Evolutionary conservation across 305 asterid species (phyloP).

Genomic region (Plantago rigida): DNA sequence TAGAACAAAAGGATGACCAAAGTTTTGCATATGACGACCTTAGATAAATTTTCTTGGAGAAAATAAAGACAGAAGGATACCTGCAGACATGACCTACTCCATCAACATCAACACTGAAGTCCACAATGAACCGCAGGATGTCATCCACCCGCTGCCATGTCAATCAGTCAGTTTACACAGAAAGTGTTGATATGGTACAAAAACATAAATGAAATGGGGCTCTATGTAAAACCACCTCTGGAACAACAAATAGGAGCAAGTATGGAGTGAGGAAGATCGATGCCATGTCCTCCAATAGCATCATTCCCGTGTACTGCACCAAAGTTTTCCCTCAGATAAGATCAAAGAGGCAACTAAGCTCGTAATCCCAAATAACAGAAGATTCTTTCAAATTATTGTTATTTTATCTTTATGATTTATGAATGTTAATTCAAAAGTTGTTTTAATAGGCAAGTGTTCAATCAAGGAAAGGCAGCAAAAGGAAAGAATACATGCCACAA

Average conservation of each 20-base stretch:
- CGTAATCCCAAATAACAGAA: not conserved
- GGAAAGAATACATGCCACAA: no score
- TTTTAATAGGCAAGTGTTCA: no score
- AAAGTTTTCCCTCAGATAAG: constrained; percentile 19
- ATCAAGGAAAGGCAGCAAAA: no score
- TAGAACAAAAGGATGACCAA: not conserved
- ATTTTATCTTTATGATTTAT: no score
- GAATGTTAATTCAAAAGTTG: no score
- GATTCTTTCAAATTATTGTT: no score
- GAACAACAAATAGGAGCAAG: constrained; percentile 71
- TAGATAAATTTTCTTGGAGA: constrained; percentile 10
- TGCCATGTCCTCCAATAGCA: constrained; percentile 95
- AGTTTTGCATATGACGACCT: constrained; percentile 4
- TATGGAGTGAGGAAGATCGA: constrained; percentile 91
- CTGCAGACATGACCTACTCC: constrained; percentile 95
- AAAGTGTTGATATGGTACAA: constrained; percentile 17
- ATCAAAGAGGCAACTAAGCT: constrained; percentile 1
- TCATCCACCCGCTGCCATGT: constrained; percentile 65
- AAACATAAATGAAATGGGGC: not conserved
- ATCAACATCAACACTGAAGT: constrained; percentile 77
- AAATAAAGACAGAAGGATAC: constrained; percentile 29
- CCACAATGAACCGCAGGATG: constrained; percentile 66
- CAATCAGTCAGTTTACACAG: constrained; percentile 14
- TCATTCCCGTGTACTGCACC: constrained; percentile 86
- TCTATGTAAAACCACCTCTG: constrained; percentile 48